phyloP scores from a whole-genome alignment of 2,329 filamentous ascomycete genomes.

The Apiospora arundinis region DNA sequence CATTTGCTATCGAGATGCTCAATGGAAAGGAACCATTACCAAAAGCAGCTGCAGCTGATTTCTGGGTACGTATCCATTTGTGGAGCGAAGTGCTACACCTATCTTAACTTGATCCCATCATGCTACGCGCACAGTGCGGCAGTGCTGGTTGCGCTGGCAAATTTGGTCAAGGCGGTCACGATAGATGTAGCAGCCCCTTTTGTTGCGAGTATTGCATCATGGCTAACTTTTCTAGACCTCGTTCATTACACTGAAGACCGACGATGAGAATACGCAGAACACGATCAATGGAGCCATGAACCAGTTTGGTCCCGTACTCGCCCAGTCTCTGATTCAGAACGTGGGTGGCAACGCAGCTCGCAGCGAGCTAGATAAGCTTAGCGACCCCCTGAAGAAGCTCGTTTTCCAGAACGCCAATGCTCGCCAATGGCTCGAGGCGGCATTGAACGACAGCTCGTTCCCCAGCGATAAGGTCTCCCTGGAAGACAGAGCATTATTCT shows the following conservation, averaged over 20 bases:
- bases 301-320: slow-evolving; percentile 67
- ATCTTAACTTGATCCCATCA: slow-evolving; percentile 17
- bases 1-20: slow-evolving; percentile 74
- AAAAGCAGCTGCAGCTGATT: slow-evolving; percentile 74
- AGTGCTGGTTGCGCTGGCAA: background rate
- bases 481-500: slow-evolving; percentile 67
- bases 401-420: slow-evolving; percentile 61
- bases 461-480: slow-evolving; percentile 64
- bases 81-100: background rate
- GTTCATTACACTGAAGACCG: slow-evolving; percentile 56
- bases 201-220: background rate
- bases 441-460: slow-evolving; percentile 61
- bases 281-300: slow-evolving; percentile 57
- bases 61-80: slow-evolving; percentile 66
- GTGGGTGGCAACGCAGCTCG: slow-evolving; percentile 72
- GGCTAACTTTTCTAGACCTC: slow-evolving; percentile 48
- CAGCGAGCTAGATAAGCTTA: slow-evolving; percentile 74
- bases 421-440: slow-evolving; percentile 67
- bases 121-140: slow-evolving; percentile 20
- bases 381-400: slow-evolving; percentile 74
- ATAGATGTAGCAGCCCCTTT: background rate
- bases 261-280: slow-evolving; percentile 49
- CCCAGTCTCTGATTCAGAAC: slow-evolving; percentile 66
- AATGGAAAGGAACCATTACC: slow-evolving; percentile 76
- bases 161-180: background rate